Base-by-base conservation (phyloP, 2,329 filamentous ascomycete genomes). In the Purpureocillium takamizusanense region DNA sequence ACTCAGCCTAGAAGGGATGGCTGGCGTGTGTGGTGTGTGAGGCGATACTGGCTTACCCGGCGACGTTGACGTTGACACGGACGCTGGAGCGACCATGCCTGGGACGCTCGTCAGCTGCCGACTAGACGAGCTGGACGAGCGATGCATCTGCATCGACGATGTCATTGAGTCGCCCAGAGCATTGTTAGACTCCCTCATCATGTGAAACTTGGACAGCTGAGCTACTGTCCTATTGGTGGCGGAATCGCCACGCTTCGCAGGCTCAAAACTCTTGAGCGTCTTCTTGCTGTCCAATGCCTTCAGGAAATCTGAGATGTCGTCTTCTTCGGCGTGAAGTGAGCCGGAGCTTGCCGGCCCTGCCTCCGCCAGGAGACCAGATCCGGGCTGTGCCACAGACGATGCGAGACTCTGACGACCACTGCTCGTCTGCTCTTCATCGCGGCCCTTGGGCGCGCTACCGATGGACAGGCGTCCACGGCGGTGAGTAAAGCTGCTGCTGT, bases 401-500 rank as follows among this genome's bases (percentile, higher is more conserved):
- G 81, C 74, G 5, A 83, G 61, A 51, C 83, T 88, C 44, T 83
- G 83, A 48, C 82, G 81, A n/a, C 83, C 84, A 54, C 89, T 95
- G 60, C 83, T 87, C 28, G 68, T 69, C 52, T 85, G 82, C 50
- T 88, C 84, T 44, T 88, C 83, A 37, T 86, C 83, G 1, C 60
- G 65, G 2, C 67, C 69, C 45, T 73, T 81, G 53, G 81, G 86
- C 15, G 76, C 72, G 15, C 83, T 83, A 25, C 84, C 82, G 40
- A 83, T 83, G 0, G 88, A 94, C 17, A 81, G 77, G 33, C 88
- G 78, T 21, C 77, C 82, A 39, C 86, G 78, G 33, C 92, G 78
- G 56, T 95, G 87, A 7, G 83, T 85, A 53, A 98, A 98, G 53
- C 89, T 95, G 60, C 90, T 97, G 59, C 87, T 94, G 56, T 94